Conservation (phyloP, 208 protist species). For the Zelonia costaricensis region DNA sequence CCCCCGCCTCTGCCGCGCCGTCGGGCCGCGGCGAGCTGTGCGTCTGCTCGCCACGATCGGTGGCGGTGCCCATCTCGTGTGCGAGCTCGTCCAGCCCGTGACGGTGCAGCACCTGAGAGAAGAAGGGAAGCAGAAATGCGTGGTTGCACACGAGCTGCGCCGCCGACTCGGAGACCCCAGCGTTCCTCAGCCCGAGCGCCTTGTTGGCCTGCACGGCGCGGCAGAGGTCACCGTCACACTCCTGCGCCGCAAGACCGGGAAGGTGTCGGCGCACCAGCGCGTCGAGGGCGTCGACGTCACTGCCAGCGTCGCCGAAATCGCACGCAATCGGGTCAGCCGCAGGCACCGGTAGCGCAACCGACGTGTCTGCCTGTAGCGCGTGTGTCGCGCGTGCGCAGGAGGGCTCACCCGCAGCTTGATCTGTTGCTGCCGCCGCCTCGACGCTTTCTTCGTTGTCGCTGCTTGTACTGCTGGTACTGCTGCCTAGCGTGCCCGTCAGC, state of each 20-base stretch:
- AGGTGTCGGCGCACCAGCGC: conserved; percentile 2
- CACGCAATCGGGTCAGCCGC: no score
- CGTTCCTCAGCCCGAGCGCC: conserved; percentile 33
- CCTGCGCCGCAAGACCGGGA: conserved; percentile 4
- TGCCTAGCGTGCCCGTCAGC: not conserved
- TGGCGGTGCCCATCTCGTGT: not conserved
- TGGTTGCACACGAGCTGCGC: conserved; percentile 68
- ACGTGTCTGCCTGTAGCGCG: no score
- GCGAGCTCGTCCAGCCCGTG: conserved; percentile 17
- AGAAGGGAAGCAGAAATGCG: conserved; percentile 56
- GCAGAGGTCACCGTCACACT: not conserved
- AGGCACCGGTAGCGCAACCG: no score
- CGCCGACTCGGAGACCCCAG: conserved; percentile 40
- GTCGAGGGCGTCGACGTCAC: not conserved
- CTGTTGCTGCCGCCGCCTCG: not conserved
- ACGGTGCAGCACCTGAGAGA: conserved; percentile 31
- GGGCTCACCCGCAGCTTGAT: no score
- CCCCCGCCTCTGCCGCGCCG: conserved; percentile 27
- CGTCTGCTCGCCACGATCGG: no score
- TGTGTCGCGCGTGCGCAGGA: no score
- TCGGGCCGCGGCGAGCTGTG: no score
- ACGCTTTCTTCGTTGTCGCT: not conserved
- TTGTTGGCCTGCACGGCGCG: conserved; percentile 2
- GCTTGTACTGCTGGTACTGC: not conserved
- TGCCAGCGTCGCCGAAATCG: no score